Conservation (phyloP, 2,329 filamentous ascomycete genomes). For the Penicillium sp. region DNA sequence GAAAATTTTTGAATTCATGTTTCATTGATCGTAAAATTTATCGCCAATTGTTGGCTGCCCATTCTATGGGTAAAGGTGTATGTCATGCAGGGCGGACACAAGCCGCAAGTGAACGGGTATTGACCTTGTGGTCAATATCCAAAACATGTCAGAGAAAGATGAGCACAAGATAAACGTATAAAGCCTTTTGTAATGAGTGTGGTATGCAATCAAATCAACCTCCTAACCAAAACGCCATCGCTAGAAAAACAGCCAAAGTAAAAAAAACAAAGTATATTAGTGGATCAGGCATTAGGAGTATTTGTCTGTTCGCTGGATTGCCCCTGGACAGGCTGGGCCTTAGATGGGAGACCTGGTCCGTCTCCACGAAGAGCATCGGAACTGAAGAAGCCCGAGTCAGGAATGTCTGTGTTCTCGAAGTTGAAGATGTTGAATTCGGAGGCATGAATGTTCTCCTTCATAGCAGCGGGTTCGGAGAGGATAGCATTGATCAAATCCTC, state of each 20-base stretch:
- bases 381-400: conserved; percentile 44
- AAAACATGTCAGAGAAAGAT: conserved; percentile 10
- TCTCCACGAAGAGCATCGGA: conserved; percentile 37
- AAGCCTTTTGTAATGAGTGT: conserved; percentile 1
- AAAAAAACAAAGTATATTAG: conserved; percentile 2
- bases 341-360: conserved; percentile 25
- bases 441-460: conserved; percentile 31
- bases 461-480: conserved; percentile 38
- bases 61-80: not conserved
- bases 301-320: conserved; percentile 16
- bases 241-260: conserved; percentile 21
- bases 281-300: conserved; percentile 9
- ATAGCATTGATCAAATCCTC: conserved; percentile 41
- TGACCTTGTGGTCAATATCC: conserved; percentile 19
- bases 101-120: not conserved
- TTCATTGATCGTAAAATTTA: conserved; percentile 1
- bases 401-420: conserved; percentile 32
- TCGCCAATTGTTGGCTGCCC: not conserved
- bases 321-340: conserved; percentile 24
- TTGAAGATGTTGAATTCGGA: conserved; percentile 37
- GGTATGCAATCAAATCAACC: conserved; percentile 16
- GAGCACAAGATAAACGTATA: conserved; percentile 7
- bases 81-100: not conserved
- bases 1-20: not conserved
- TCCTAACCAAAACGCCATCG: conserved; percentile 29